Evolutionary conservation across 805 yeast species (phyloP).

Genomic region (Cyberlindnera japonica): DNA sequence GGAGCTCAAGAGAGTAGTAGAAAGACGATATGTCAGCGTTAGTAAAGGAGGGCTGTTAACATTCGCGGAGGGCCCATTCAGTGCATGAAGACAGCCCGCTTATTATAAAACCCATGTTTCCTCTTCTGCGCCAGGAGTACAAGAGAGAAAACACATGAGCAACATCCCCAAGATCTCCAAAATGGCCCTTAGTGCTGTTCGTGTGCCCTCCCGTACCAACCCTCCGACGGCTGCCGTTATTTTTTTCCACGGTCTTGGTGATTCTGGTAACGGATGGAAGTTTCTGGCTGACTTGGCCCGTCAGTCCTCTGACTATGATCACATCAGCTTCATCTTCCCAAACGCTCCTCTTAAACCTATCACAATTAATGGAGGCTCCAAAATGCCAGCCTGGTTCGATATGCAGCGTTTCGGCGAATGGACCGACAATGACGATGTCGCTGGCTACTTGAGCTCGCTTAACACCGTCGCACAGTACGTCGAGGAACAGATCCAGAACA

Average conservation of each 20-base stretch:
- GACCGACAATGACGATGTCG: conserved; percentile 42
- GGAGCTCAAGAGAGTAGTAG: neutral
- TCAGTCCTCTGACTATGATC: conserved; percentile 41
- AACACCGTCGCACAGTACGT: conserved; percentile 43
- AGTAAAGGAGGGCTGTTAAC: neutral
- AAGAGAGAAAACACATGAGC: neutral
- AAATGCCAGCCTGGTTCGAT: conserved; percentile 88
- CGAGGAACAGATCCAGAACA: conserved; percentile 45
- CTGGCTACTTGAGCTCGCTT: conserved; percentile 51
- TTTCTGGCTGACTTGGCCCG: conserved; percentile 68
- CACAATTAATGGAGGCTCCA: conserved; percentile 59
- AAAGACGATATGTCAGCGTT: neutral
- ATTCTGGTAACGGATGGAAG: conserved; percentile 85
- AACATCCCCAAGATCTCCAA: neutral
- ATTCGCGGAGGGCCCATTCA: neutral
- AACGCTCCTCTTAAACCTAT: conserved; percentile 78
- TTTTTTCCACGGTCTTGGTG: conserved; percentile 89
- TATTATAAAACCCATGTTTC: too few relatives aligned
- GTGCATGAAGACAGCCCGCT: too few relatives aligned
- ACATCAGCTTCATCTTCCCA: conserved; percentile 79
- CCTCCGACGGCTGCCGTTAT: conserved; percentile 64
- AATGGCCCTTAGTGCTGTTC: conserved; percentile 28
- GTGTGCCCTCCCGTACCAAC: conserved; percentile 29
- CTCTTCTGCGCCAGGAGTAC: too few relatives aligned
- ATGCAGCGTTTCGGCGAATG: conserved; percentile 50